Conservation (phyloP, 2,329 filamentous ascomycete genomes). For the Didymella segeticola region DNA sequence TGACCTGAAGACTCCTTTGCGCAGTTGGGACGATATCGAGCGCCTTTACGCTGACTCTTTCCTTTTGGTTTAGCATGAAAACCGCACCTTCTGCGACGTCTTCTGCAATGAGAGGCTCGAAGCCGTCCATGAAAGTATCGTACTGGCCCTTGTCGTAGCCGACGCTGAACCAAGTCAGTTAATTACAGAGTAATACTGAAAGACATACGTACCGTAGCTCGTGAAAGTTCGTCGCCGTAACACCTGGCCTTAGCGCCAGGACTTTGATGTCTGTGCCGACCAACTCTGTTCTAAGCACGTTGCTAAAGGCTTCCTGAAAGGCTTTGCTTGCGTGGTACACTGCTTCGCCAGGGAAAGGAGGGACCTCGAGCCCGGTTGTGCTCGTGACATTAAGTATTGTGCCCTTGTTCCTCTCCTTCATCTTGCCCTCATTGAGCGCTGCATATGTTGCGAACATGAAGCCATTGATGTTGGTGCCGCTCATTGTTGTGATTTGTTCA, state of each 20-base stretch:
- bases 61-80: conserved; percentile 53
- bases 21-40: conserved; percentile 57
- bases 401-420: conserved; percentile 49
- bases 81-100: conserved; percentile 54
- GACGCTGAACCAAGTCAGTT: conserved; percentile 28
- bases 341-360: conserved; percentile 58
- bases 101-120: conserved; percentile 52
- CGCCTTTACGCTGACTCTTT: conserved; percentile 54
- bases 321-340: conserved; percentile 59
- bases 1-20: conserved; percentile 47
- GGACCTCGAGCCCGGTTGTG: conserved; percentile 55
- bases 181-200: neutral
- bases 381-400: conserved; percentile 60
- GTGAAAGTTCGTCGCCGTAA: conserved; percentile 59
- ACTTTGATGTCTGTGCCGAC: conserved; percentile 57
- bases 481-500: conserved; percentile 54
- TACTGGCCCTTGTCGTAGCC: conserved; percentile 53
- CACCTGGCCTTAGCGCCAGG: conserved; percentile 55
- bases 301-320: conserved; percentile 58
- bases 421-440: conserved; percentile 52
- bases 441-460: conserved; percentile 56
- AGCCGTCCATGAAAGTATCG: conserved; percentile 55
- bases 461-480: conserved; percentile 57
- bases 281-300: conserved; percentile 58
- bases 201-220: conserved; percentile 33